phyloP scores from a whole-genome alignment of 192 early-diverging fungal genomes.

The Linderina pennispora region DNA sequence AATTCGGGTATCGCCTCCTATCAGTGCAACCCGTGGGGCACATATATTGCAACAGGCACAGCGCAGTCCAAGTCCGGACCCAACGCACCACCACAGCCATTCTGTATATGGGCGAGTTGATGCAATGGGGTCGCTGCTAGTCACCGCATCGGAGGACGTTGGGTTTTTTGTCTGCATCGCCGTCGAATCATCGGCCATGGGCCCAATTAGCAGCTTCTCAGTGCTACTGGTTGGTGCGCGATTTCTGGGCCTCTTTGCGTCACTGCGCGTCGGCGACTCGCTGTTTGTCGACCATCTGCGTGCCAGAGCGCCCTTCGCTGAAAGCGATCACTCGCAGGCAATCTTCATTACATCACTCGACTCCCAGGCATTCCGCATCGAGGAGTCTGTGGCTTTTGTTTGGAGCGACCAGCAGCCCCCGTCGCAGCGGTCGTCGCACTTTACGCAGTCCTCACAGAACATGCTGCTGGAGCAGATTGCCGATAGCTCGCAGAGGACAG shows the following conservation, averaged over 20 bases:
- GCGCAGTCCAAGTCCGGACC: too few species aligned
- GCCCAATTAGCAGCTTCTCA: neutral
- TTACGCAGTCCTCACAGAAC: conserved; percentile 21
- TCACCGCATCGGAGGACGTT: conserved; percentile 1
- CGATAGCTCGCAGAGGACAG: neutral
- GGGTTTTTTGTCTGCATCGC: conserved; percentile 15
- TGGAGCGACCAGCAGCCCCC: neutral
- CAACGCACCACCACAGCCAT: too few species aligned
- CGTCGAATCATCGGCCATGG: conserved; percentile 4
- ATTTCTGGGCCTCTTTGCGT: conserved; percentile 14
- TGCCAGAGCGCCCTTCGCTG: conserved; percentile 1
- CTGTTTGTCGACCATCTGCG: conserved; percentile 14
- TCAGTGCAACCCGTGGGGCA: neutral
- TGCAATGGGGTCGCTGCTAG: neutral
- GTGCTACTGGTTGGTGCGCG: conserved; percentile 9
- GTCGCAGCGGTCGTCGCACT: conserved; percentile 3
- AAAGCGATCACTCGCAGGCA: neutral
- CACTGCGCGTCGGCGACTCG: conserved; percentile 16
- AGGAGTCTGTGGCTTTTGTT: conserved; percentile 21
- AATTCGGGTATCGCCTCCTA: conserved; percentile 5
- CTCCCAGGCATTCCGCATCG: conserved; percentile 11
- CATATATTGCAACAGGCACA: too few species aligned
- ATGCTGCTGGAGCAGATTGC: conserved; percentile 23
- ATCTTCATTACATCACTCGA: conserved; percentile 7
- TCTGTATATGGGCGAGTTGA: conserved; percentile 2